phyloP scores from a whole-genome alignment of 305 asterid genomes.

The Fraxinus albicans region DNA sequence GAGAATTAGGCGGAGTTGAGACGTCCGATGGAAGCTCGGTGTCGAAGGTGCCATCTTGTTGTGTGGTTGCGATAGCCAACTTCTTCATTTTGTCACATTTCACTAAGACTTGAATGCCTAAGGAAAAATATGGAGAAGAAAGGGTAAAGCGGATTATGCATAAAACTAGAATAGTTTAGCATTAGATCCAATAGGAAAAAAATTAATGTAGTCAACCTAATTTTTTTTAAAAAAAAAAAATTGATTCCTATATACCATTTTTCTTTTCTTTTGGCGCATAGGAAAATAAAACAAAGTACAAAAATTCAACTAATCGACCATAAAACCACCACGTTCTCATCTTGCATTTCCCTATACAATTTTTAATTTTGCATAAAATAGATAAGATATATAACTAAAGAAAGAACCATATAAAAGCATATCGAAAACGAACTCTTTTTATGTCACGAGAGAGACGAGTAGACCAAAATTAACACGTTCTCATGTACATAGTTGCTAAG shows the following conservation, averaged over 20 bases:
- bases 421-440: too few species aligned
- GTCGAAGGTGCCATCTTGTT: constrained; percentile 55
- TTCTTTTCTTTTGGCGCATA: too few species aligned
- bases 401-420: too few species aligned
- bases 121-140: not conserved
- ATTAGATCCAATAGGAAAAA: constrained; percentile 24
- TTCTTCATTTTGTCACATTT: constrained; percentile 64
- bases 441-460: not conserved
- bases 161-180: not conserved
- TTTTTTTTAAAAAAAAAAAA: too few species aligned
- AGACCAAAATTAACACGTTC: not conserved
- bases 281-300: too few species aligned
- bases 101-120: constrained; percentile 61
- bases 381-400: too few species aligned
- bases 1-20: constrained; percentile 17
- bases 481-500: too few species aligned
- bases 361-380: too few species aligned
- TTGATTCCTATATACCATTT: not conserved
- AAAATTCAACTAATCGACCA: too few species aligned
- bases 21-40: constrained; percentile 46
- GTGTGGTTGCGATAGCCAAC: constrained; percentile 43
- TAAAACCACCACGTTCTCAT: too few species aligned
- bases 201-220: not conserved
- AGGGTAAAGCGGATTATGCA: not conserved
- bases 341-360: too few species aligned